These are phyloP conservation scores for Blepharisma stoltei DNA, from an alignment of 73 alveolate genomes.

Conservation along the genomic window DNA sequence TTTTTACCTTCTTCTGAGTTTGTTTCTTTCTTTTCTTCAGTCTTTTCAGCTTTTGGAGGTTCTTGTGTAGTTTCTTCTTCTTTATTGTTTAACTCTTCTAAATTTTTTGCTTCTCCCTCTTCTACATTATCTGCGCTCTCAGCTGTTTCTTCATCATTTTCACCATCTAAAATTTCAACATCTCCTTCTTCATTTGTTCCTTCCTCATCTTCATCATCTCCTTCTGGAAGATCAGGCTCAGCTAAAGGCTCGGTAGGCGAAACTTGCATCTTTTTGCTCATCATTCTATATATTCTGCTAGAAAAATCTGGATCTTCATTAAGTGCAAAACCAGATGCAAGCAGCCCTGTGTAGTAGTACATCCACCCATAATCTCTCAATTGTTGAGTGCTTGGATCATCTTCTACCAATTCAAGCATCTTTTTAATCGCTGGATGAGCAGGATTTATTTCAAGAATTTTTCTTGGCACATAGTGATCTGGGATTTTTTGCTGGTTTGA, in stretches of 20 bases:
- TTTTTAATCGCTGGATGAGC: constrained; percentile 84
- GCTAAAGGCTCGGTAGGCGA: neutral
- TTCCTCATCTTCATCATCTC: constrained; percentile 17
- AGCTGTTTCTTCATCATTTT: neutral
- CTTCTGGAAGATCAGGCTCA: constrained; percentile 29
- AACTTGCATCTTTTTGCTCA: neutral
- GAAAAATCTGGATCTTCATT: constrained; percentile 48
- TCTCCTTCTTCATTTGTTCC: neutral
- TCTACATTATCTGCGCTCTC: neutral
- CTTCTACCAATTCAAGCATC: constrained; percentile 51
- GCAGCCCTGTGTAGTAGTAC: constrained; percentile 45
- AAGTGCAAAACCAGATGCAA: constrained; percentile 58
- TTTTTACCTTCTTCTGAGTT: constrained; percentile 33
- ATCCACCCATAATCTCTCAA: constrained; percentile 44
- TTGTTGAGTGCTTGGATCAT: constrained; percentile 36
- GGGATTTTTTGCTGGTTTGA: constrained; percentile 77
- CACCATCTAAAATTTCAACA: neutral
- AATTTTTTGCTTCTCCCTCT: neutral
- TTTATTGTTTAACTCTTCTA: neutral
- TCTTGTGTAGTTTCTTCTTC: neutral
- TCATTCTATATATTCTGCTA: neutral
- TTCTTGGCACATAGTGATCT: constrained; percentile 77
- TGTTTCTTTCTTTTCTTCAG: constrained; percentile 28
- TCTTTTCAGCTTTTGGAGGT: neutral
- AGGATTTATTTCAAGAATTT: constrained; percentile 86